Percentiles rank a stretch among this genome's conserved stretches.
phyloP scores from a whole-genome alignment of 2,329 filamentous ascomycete genomes.

The Shiraia sp. region DNA sequence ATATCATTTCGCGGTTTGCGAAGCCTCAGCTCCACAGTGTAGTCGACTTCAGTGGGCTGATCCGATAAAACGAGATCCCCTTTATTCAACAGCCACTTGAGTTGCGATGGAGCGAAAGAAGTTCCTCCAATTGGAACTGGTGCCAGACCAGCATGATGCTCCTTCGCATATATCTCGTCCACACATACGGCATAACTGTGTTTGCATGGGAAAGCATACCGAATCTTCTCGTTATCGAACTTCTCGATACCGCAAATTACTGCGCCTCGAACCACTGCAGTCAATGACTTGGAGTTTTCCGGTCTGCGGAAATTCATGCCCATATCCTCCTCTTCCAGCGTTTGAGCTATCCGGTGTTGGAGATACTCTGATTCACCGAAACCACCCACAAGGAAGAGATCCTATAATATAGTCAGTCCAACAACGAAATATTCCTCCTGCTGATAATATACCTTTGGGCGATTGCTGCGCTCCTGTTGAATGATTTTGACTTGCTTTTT shows the following conservation, averaged over 20 bases:
- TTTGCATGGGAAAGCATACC: constrained; percentile 11
- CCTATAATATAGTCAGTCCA: constrained; percentile 7
- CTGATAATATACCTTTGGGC: constrained; percentile 23
- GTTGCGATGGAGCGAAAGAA: constrained; percentile 10
- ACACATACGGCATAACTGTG: constrained; percentile 23
- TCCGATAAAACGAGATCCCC: constrained; percentile 18
- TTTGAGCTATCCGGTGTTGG: constrained; percentile 12
- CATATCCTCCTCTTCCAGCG: too few relatives aligned
- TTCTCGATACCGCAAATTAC: constrained; percentile 33
- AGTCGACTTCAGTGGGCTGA: constrained; percentile 4
- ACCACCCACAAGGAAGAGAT: constrained; percentile 23
- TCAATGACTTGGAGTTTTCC: constrained; percentile 23
- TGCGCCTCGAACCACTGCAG: constrained; percentile 26
- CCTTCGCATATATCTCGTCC: constrained; percentile 13
- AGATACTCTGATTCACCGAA: constrained; percentile 21
- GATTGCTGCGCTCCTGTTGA: constrained; percentile 8
- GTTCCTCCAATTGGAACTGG: constrained; percentile 1
- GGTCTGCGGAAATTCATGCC: constrained; percentile 18
- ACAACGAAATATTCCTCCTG: neutral
- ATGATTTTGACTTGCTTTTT: constrained; percentile 22
- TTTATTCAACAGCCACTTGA: constrained; percentile 21
- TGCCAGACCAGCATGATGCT: constrained; percentile 3
- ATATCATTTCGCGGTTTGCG: constrained; percentile 2
- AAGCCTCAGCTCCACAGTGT: constrained; percentile 10
- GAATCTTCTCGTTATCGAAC: constrained; percentile 7